Evolutionary conservation across 2,329 filamentous ascomycete species (phyloP).

Genomic region (Colletotrichum sp.): DNA sequence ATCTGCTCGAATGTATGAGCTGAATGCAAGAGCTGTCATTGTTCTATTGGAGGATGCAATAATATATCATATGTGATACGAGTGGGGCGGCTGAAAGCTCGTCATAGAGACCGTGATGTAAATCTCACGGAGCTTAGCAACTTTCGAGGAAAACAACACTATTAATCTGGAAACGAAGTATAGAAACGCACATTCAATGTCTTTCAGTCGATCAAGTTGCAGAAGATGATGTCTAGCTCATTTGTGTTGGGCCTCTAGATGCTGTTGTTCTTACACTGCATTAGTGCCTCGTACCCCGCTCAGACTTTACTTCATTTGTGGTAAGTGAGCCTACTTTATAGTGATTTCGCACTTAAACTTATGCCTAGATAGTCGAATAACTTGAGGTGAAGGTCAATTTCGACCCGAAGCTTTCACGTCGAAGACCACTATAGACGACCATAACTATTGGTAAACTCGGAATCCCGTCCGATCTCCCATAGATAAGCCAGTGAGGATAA

Average conservation of each 20-base stretch:
- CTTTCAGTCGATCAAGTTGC: background rate
- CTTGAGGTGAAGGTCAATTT: too few species aligned
- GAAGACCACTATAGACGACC: background rate
- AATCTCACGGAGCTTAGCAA: background rate
- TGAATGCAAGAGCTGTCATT: background rate
- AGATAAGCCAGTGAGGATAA: background rate
- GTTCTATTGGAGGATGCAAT: background rate
- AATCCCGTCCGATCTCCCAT: background rate
- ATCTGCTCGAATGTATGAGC: background rate
- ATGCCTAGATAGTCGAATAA: background rate
- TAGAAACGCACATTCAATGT: too few species aligned
- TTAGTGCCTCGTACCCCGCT: background rate
- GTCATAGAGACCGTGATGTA: background rate
- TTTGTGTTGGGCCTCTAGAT: background rate
- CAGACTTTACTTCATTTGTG: background rate
- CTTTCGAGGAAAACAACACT: too few species aligned
- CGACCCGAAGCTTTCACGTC: too few species aligned
- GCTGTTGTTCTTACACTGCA: background rate
- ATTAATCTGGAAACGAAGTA: too few species aligned
- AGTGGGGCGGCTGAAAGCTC: background rate
- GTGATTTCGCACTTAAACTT: background rate
- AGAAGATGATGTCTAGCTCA: background rate
- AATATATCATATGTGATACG: background rate
- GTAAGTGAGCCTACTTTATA: background rate
- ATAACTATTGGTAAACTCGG: too few species aligned